Evolutionary conservation across 371 early-diverging fungal genomes (phyloP).

Genomic region (Chytridiales sp.): DNA sequence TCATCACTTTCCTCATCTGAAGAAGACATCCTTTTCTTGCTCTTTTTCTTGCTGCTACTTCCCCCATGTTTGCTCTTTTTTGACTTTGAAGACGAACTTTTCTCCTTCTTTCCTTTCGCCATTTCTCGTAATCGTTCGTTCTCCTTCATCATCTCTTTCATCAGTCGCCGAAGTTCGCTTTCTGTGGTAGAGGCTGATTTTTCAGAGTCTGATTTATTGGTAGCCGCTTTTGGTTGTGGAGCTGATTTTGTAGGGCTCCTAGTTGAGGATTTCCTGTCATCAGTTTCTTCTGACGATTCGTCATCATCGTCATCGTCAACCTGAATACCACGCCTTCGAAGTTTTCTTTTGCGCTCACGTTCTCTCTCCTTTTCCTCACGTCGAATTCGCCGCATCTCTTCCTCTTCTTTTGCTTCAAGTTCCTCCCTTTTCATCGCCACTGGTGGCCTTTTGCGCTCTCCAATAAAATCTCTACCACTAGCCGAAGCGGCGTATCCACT

Average conservation of each 20-base stretch:
- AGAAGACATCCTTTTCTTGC: too few relatives aligned
- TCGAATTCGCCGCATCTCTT: too few relatives aligned
- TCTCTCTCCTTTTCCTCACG: constrained; percentile 30
- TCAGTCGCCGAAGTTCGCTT: background rate
- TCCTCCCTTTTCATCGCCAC: constrained; percentile 11
- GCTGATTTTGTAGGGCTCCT: background rate
- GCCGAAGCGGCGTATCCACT: background rate
- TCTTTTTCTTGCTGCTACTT: constrained; percentile 15
- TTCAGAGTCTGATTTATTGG: background rate
- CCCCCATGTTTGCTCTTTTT: constrained; percentile 15
- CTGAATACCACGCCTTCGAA: constrained; percentile 27
- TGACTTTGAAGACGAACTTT: constrained; percentile 4
- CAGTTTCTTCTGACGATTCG: background rate
- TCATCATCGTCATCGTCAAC: constrained; percentile 17
- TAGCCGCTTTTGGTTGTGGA: background rate
- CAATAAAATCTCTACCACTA: constrained; percentile 22
- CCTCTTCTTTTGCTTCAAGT: constrained; percentile 16
- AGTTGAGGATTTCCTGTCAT: too few relatives aligned
- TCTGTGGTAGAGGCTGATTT: background rate
- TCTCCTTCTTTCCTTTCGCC: background rate
- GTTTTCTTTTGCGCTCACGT: constrained; percentile 18
- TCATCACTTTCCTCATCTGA: constrained; percentile 1
- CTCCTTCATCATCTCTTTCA: background rate
- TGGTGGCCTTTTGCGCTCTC: constrained; percentile 26
- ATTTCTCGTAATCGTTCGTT: background rate